Base-by-base conservation (phyloP, 768 basidiomycete genomes). In the Melanogaster broomeanus region DNA sequence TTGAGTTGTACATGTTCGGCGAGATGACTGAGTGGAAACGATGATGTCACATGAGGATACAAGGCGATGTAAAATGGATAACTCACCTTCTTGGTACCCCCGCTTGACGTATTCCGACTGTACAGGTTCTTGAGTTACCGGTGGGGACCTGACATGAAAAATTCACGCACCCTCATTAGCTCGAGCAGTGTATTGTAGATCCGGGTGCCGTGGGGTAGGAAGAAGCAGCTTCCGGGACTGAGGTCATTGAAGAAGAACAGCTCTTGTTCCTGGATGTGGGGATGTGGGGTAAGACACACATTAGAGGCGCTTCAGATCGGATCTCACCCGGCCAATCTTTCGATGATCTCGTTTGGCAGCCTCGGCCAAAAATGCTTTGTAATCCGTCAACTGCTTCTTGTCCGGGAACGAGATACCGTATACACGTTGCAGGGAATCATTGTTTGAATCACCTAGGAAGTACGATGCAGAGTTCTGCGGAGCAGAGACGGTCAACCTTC, bases 391-490 rank as follows among this genome's bases (percentile, higher is more conserved):
- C 67, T 96, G 92, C 69, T 97, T 96, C 73, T 90, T 90, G 74
- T 98, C 97, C 0, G 97, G 97, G 84, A 98, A 99, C 0, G 95
- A 97, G 68, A 99, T 93, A 52, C 97, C 97, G 68, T 98, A 99
- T 58, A 99, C 83, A 31, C 97, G 88, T 66, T 98, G 97, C 27
- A 99, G 78, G 1, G 91, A 90, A 61, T 98, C 97, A 68, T 97
- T 97, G 62, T 80, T 87, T 22, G 88, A 74, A 64, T 98, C 93
- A 24, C 93, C 96, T 21, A 98, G 82, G 84, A 98, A 99, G 74
- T 98, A 99, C 7, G 93, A 98, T 0, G 97, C 90, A 18, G 97
- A 99, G 74, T 90, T 98, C 91, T 95, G 51, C 4, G 19, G 45
- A 33, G 11, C 35, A 33, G 22, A 43, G 15, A 61, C 33, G 39